A percentile compares a stretch with the other conserved stretches of the same genome.
Evolutionary conservation across 2,329 filamentous ascomycete genomes (phyloP).

Genomic region (Fusarium circinatum): DNA sequence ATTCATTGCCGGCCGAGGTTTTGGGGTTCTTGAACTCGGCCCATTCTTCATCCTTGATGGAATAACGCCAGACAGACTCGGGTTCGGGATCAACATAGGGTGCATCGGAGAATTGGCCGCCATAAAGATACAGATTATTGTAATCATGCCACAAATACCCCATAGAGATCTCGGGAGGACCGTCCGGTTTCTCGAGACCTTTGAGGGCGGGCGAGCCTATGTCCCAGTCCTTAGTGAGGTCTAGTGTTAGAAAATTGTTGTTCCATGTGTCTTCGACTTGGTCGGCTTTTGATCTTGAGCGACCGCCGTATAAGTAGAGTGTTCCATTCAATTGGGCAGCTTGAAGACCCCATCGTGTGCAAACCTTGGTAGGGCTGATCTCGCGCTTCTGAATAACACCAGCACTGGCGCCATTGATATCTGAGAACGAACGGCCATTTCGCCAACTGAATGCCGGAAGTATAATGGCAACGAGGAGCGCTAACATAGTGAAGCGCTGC

Average conservation of each 20-base stretch:
- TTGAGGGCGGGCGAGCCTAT: constrained; percentile 70
- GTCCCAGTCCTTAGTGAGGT: constrained; percentile 78
- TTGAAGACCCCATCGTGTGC: constrained; percentile 74
- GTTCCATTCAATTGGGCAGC: constrained; percentile 79
- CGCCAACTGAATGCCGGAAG: constrained; percentile 59
- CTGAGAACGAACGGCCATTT: constrained; percentile 51
- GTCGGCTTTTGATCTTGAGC: constrained; percentile 65
- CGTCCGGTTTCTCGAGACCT: constrained; percentile 71
- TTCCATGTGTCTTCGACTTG: constrained; percentile 77
- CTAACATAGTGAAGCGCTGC: constrained; percentile 59
- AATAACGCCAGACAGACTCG: constrained; percentile 76
- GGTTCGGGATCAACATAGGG: constrained; percentile 65
- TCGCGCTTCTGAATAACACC: constrained; percentile 52
- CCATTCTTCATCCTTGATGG: constrained; percentile 69
- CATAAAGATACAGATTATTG: constrained; percentile 76
- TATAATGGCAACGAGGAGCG: constrained; percentile 61
- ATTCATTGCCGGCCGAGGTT: constrained; percentile 72
- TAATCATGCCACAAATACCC: constrained; percentile 82
- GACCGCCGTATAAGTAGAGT: constrained; percentile 79
- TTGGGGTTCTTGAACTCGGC: constrained; percentile 68
- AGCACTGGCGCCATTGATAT: constrained; percentile 58
- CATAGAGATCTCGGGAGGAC: constrained; percentile 75
- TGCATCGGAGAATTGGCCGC: constrained; percentile 76
- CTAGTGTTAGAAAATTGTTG: constrained; percentile 77
- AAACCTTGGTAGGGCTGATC: constrained; percentile 57